A percentile compares a stretch with the other conserved stretches of the same genome.
Conservation (phyloP, 1,139 yeast species). For the Taiozyma onychis region DNA sequence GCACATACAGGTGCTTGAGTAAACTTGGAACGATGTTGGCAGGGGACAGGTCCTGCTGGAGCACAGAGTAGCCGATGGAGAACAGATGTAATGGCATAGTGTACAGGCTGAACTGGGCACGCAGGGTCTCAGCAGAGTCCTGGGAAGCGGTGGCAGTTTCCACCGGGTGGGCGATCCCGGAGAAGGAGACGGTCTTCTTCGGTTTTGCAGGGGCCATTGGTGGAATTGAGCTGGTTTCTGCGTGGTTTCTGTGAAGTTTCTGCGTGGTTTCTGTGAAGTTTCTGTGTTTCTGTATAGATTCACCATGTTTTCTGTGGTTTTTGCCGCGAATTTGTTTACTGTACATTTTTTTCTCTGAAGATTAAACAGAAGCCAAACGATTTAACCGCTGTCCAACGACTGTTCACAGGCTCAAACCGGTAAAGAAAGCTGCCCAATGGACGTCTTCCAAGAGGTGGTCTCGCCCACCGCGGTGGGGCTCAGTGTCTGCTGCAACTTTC, state of each 20-base stretch:
- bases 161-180: conserved; percentile 19
- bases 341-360: no score
- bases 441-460: neutral
- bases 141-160: neutral
- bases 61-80: conserved; percentile 29
- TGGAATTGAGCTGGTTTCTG: no score
- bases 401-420: no score
- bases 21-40: conserved; percentile 3
- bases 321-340: no score
- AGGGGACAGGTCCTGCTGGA: conserved; percentile 7
- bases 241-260: no score
- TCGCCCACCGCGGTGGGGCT: conserved; percentile 65
- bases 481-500: conserved; percentile 58
- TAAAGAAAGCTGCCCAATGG: neutral
- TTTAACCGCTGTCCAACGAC: no score
- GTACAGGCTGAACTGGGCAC: conserved; percentile 26
- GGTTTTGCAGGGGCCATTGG: conserved; percentile 9
- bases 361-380: no score
- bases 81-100: conserved; percentile 48
- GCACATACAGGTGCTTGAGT: conserved; percentile 2
- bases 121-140: conserved; percentile 15
- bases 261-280: no score
- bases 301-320: no score
- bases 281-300: no score
- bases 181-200: conserved; percentile 34